Evolutionary conservation across 106 monocot genomes (phyloP), one percentile per base, ranked within the genome.

Genomic region (Vanilla planifolia): DNA sequence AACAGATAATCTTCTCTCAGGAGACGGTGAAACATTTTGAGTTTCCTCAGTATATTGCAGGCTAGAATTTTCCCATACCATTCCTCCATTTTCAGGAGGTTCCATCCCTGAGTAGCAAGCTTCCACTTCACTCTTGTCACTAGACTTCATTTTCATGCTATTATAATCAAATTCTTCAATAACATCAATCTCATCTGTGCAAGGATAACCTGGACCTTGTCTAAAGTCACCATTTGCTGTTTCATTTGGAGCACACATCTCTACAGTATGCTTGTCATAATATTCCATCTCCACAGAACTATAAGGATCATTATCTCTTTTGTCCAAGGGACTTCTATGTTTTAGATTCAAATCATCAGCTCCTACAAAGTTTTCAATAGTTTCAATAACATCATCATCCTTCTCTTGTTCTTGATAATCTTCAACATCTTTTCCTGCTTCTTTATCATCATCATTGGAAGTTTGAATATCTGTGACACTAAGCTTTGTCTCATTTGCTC

Each of bases 1-100:
- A 68, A 55, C 43, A 60, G 72, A 75, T 32, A 61, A 55, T 33
- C 57, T 28, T 62, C 73, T 72, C 60, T 73, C 73, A 50, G 73
- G 73, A 36, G 73, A 66, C 45, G 48, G 47, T 66, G 66, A 65
- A 65, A 8, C 60, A 66, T 73, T 66, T 65, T 28, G 75, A 29
- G 51, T 35, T 64, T 28, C 68, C 36, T 61, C 62, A 67, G 71
- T 59, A 62, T 57, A 70, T 57, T 46, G 44, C 16, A 30, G 53
- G 61, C 61, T 51, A 60, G 60, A 70, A 22, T 39, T 55, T 39
- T 60, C 63, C 55, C 61, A 47, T 63, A 36, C 62, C 61, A 62
- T 67, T 58, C 59, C 59, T 47, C 30, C 60, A 60, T 62, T 62
- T 48, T 62, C 66, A 41, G 55, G 52, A 24, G 48, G 25, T 20